Base-by-base conservation (phyloP, 2,329 filamentous ascomycete species). In the Alternaria gaisen region DNA sequence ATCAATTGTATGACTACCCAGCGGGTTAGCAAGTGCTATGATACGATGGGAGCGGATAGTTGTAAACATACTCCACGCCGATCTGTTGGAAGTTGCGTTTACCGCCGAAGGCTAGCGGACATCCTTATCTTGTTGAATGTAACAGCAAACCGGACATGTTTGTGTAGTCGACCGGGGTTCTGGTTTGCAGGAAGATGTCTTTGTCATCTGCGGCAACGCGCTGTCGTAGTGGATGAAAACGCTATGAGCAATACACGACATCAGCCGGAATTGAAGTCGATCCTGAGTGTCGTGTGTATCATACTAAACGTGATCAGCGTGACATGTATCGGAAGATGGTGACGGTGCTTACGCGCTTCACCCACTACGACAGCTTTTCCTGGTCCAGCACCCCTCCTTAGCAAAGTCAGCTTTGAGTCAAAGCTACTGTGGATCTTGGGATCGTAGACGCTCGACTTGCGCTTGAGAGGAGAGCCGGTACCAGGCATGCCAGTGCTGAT, bases 171-270 rank as follows among this genome's bases (percentile, higher is more conserved):
- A 71, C 65, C 8, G 36, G 18, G 61, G 68, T 73, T 26, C 63
- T 65, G 20, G 69, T 64, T 12, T 67, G 53, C 16, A 66, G 47
- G 8, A 77, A 65, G 24, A 71, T 58, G 11, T 66, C 50, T 46
- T 73, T 68, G 30, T 65, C 73, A 24, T 72, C 68, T 16, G 63
- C 61, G 16, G 80, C 73, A 20, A 78, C 72, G n/a, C 60, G 57
- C 77, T 72, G 57, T 83, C 78, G 64, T 81, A 82, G 54, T 70
- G 72, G 51, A 80, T 62, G 51, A 69, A 62, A 40, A 16, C 40
- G 18, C 40, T 42, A 41, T 22, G 18, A 41, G 18, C 18, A 41
- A 22, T 11, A 41, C n/a, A 41, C 18, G 70, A 69, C 10, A 72
- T 68, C 12, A 3, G 60, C 61, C 38, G 8, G 38, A 41, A 4